A percentile compares a stretch with the other conserved stretches of the same genome.
These are phyloP conservation scores for Ambrosiella cleistominuta DNA, from an alignment of 2,329 filamentous ascomycete species.

Conservation along the genomic window DNA sequence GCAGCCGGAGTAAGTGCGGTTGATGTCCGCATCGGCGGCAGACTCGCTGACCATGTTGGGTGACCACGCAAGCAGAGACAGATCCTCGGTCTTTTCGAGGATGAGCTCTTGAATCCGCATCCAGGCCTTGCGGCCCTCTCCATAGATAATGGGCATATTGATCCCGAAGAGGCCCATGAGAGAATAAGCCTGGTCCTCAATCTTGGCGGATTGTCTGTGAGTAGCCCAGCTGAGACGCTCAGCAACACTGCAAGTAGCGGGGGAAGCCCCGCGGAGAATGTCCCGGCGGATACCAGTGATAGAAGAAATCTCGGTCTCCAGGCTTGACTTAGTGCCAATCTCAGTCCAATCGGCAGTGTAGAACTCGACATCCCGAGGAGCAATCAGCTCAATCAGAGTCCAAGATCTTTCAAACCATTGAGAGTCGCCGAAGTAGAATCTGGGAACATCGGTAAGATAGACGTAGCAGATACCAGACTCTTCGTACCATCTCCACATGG, in stretches of 20 bases:
- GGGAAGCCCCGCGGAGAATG: slow-evolving; percentile 12
- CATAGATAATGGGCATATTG: slow-evolving; percentile 19
- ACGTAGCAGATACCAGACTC: slow-evolving; percentile 17
- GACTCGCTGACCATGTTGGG: slow-evolving; percentile 5
- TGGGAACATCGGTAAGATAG: slow-evolving; percentile 16
- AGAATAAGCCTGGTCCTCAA: slow-evolving; percentile 19
- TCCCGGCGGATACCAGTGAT: slow-evolving; percentile 16
- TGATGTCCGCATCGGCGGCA: not conserved
- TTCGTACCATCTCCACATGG: slow-evolving; percentile 17
- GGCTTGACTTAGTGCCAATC: slow-evolving; percentile 16
- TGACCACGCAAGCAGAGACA: slow-evolving; percentile 20
- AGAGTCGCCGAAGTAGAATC: slow-evolving; percentile 14
- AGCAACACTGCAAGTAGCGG: slow-evolving; percentile 11
- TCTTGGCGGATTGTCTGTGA: slow-evolving; percentile 16
- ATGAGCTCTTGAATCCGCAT: slow-evolving; percentile 21
- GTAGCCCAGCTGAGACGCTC: slow-evolving; percentile 18
- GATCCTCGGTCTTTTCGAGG: slow-evolving; percentile 20
- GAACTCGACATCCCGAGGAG: slow-evolving; percentile 17
- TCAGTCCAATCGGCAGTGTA: slow-evolving; percentile 17
- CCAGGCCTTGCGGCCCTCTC: slow-evolving; percentile 19
- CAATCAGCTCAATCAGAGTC: slow-evolving; percentile 20
- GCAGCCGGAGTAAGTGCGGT: slow-evolving; percentile 4
- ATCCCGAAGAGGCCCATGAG: slow-evolving; percentile 18
- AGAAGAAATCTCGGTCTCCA: slow-evolving; percentile 13
- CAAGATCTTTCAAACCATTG: slow-evolving; percentile 17